Evolutionary conservation across 768 basidiomycete species (phyloP), one percentile per base, ranked within the genome.

Genomic region (Trametes cinnabarina): DNA sequence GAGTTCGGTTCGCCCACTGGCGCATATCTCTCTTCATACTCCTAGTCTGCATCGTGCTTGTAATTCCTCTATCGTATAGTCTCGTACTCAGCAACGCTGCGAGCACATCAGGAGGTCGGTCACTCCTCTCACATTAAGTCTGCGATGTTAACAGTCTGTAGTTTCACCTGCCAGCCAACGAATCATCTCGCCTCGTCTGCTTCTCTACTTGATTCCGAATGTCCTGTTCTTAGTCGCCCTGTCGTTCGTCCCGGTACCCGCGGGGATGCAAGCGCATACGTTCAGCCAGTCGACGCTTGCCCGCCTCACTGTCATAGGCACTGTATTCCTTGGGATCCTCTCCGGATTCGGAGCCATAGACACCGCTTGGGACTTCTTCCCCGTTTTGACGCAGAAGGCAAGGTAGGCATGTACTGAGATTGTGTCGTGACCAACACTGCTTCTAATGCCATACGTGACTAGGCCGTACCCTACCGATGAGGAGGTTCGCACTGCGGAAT

Each of bases 301-400:
- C 2, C 82, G 90, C 11, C 77, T 92, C 14, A 82, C 87, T 19
- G 87, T 92, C 19, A 71, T 93, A 20, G 92, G 92, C 2, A 92
- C 87, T 0, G 76, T 86, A 28, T 81, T 92, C 55, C 83, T 94
- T n/a, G 92, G 92, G 5, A 67, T 85, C 3, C 76, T 94, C 5
- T 90, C 91, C 0, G 92, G 92, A 0, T 87, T 90, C 60, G 90
- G 90, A 61, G 86, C 89, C 3, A 76, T 88, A 47, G 84, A 79
- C 61, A 85, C 81, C 44, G 80, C 83, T 0, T 89, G 88, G 87
- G 72, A 71, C 5, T 84, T 79, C 65, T 68, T 87, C 12, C 83
- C 84, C 0, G 68, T 74, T 35, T 62, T 76, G 17, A 74, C 73
- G 6, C 64, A 71, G 4, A 64, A 48, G 7, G 32, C 30, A 8